Conservation (phyloP, 2,329 filamentous ascomycete species). For the Colletotrichum eremochloae region DNA sequence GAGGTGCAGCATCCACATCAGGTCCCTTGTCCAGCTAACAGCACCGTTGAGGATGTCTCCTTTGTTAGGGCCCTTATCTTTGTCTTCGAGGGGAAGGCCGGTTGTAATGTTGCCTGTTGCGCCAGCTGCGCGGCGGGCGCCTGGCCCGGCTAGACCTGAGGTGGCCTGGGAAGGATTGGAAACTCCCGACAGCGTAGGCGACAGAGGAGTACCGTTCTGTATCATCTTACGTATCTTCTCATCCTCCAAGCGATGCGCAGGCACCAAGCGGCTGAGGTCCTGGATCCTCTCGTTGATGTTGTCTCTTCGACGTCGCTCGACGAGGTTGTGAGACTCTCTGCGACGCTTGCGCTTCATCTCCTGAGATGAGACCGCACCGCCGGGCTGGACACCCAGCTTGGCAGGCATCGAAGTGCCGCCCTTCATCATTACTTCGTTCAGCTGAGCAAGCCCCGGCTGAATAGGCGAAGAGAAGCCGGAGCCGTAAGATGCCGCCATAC, state of each 20-base stretch:
- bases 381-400: constrained; percentile 75
- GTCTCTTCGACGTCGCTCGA: constrained; percentile 93
- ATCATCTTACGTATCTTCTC: constrained; percentile 97
- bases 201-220: constrained; percentile 90
- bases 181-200: constrained; percentile 82
- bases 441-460: constrained; percentile 77
- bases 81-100: constrained; percentile 92
- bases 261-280: constrained; percentile 93
- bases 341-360: constrained; percentile 94
- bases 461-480: constrained; percentile 90
- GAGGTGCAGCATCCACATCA: constrained; percentile 96
- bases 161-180: constrained; percentile 81
- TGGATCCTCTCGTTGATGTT: constrained; percentile 99
- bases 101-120: constrained; percentile 87
- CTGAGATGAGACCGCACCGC: constrained; percentile 77
- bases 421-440: constrained; percentile 90
- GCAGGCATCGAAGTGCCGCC: constrained; percentile 90
- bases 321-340: constrained; percentile 94
- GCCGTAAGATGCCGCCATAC: constrained; percentile 86
- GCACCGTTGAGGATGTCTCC: constrained; percentile 98
- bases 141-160: constrained; percentile 87
- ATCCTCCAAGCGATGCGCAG: constrained; percentile 91
- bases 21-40: constrained; percentile 95
- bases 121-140: constrained; percentile 83
- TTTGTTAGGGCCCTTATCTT: constrained; percentile 99